Conservation (phyloP, 1,284 basidiomycete genomes). For the Hemileia vastatrix region DNA sequence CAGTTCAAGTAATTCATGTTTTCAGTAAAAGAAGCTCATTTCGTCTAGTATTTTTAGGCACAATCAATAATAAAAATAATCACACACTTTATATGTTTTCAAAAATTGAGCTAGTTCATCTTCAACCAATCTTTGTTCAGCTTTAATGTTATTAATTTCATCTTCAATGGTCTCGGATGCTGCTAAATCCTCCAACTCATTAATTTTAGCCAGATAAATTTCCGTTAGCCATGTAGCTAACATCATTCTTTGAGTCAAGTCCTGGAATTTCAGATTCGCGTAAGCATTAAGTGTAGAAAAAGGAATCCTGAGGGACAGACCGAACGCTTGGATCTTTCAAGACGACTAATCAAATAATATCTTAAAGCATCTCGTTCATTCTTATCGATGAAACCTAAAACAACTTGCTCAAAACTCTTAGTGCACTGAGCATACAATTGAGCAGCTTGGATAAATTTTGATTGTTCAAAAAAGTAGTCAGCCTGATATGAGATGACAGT, state of each 20-base stretch:
- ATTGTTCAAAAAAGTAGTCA: conserved; percentile 67
- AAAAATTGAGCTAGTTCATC: conserved; percentile 88
- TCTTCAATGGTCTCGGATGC: conserved; percentile 45
- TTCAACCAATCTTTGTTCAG: conserved; percentile 73
- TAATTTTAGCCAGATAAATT: conserved; percentile 92
- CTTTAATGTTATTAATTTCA: conserved; percentile 72
- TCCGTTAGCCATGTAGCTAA: conserved; percentile 97
- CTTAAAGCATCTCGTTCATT: conserved; percentile 85
- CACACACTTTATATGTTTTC: conserved; percentile 70
- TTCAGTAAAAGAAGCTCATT: neutral
- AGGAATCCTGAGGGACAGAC: conserved; percentile 51
- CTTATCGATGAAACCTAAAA: conserved; percentile 77
- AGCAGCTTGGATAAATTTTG: conserved; percentile 79
- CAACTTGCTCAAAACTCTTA: conserved; percentile 81
- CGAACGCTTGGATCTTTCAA: conserved; percentile 69
- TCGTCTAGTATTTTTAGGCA: neutral
- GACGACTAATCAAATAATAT: conserved; percentile 74
- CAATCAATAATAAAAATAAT: neutral
- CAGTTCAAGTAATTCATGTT: neutral
- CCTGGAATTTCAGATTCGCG: conserved; percentile 53
- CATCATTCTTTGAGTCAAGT: conserved; percentile 90
- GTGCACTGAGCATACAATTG: conserved; percentile 83
- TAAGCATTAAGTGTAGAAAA: conserved; percentile 8
- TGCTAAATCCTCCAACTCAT: conserved; percentile 77
- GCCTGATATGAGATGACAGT: conserved; percentile 75